Conservation (phyloP, 139 green algal species). For the Edaphochlamys debaryana region DNA sequence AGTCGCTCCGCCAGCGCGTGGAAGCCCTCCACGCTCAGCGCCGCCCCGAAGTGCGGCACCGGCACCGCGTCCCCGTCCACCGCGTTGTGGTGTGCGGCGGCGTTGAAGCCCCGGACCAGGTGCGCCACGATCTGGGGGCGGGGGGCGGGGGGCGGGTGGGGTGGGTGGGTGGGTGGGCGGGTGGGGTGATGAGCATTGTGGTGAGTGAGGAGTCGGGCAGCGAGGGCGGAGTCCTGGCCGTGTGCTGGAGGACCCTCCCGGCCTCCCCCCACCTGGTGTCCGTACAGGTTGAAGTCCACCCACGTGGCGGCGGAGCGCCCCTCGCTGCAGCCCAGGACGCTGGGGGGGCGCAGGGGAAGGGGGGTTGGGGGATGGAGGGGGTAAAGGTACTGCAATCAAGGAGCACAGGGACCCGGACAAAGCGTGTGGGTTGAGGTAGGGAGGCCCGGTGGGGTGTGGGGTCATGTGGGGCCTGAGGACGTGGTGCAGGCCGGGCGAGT, state of each 20-base stretch:
- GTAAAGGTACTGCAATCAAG: too few species aligned
- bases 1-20: constrained; percentile 74
- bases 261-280: constrained; percentile 73
- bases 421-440: too few species aligned
- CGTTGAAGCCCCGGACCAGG: constrained; percentile 76
- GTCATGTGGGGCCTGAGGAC: too few species aligned
- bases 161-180: not conserved
- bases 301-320: constrained; percentile 70
- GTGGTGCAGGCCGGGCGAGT: too few species aligned
- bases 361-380: not conserved
- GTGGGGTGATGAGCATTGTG: not conserved
- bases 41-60: constrained; percentile 87
- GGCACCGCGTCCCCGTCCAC: constrained; percentile 89
- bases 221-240: too few species aligned
- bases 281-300: constrained; percentile 86
- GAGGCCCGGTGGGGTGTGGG: too few species aligned
- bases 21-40: constrained; percentile 75
- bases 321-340: constrained; percentile 71
- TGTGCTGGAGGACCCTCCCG: too few species aligned
- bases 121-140: constrained; percentile 72
- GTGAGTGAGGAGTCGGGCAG: too few species aligned
- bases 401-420: too few species aligned
- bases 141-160: not conserved
- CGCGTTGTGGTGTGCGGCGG: constrained; percentile 45
- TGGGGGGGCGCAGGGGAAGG: constrained; percentile 7